Evolutionary conservation across 164 flowering plant genomes (phyloP).

Genomic region (Vitis cinerea): DNA sequence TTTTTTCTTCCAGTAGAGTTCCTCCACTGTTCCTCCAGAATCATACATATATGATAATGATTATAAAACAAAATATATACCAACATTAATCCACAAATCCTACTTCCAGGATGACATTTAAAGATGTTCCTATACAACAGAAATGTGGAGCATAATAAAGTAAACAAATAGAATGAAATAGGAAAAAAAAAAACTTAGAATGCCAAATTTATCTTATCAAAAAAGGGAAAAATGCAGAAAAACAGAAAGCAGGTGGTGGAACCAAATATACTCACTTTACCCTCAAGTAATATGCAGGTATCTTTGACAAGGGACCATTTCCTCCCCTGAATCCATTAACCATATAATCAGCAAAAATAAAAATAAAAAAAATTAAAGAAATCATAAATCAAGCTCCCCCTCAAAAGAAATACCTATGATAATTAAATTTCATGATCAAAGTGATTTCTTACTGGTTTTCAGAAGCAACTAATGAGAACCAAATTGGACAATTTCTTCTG

Average conservation of each 20-base stretch:
- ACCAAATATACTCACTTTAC: conserved; percentile 57
- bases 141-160: no score
- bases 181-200: no score
- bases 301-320: conserved; percentile 55
- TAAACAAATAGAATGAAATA: no score
- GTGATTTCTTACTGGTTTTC: conserved; percentile 66
- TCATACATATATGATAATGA: no score
- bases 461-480: conserved; percentile 84
- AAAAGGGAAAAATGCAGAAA: not conserved
- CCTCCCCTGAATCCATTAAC: conserved; percentile 59
- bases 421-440: not conserved
- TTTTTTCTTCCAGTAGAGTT: no score
- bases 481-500: conserved; percentile 61
- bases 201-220: not conserved
- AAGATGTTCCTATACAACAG: no score
- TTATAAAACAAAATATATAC: no score
- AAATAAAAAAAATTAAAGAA: not conserved
- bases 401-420: not conserved
- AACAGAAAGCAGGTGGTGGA: conserved; percentile 1
- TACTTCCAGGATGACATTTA: no score
- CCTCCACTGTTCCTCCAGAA: no score
- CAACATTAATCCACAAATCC: no score
- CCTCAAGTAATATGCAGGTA: conserved; percentile 53
- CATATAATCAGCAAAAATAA: conserved; percentile 11
- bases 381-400: not conserved